Conservation (phyloP, 345 rosid genomes). For the Angophora floribunda region DNA sequence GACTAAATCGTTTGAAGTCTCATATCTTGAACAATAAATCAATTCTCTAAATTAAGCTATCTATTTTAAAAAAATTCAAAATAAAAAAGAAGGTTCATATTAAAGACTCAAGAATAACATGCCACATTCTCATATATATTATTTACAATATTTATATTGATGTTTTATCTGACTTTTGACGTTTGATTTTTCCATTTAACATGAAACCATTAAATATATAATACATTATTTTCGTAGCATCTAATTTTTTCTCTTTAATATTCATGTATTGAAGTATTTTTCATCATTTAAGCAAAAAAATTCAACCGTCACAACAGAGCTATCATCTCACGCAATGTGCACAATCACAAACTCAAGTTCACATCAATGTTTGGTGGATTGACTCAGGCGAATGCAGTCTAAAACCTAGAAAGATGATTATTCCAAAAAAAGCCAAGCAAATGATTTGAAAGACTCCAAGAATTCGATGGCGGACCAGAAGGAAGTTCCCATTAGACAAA, state of each 20-base stretch:
- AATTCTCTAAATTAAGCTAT: neutral
- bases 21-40: neutral
- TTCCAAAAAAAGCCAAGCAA: neutral
- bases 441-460: neutral
- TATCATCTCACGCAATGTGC: neutral
- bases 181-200: neutral
- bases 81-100: rapidly evolving
- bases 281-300: neutral
- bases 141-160: neutral
- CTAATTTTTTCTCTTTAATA: neutral
- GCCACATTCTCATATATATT: neutral
- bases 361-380: neutral
- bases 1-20: neutral
- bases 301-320: rapidly evolving
- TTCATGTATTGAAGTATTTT: neutral
- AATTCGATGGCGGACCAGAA: neutral
- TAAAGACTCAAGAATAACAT: rapidly evolving
- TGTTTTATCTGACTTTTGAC: neutral
- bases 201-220: neutral
- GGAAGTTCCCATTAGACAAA: neutral
- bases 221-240: neutral
- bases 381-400: rapidly evolving
- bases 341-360: neutral
- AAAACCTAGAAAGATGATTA: neutral
- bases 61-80: rapidly evolving